These are phyloP conservation scores for Leptographium procerum DNA, from an alignment of 2,329 filamentous ascomycete genomes.

Conservation along the genomic window DNA sequence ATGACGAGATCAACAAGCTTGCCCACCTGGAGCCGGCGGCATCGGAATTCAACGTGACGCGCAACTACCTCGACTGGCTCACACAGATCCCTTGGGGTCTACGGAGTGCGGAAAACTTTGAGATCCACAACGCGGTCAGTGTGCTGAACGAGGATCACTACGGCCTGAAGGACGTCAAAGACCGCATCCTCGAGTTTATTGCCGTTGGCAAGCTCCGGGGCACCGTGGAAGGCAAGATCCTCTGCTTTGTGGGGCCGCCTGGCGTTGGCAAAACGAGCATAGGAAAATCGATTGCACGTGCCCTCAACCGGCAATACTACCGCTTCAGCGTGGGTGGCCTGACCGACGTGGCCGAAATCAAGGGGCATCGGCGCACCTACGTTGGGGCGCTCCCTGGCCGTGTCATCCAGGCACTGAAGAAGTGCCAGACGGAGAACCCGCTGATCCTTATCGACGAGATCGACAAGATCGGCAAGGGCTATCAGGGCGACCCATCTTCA, in stretches of 20 bases:
- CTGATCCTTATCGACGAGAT: constrained; percentile 94
- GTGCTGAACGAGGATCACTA: constrained; percentile 96
- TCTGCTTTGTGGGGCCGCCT: constrained; percentile 93
- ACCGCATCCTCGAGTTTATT: constrained; percentile 96
- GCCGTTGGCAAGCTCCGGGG: constrained; percentile 94
- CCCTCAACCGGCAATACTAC: constrained; percentile 93
- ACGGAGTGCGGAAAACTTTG: constrained; percentile 91
- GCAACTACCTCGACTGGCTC: constrained; percentile 97
- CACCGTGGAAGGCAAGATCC: constrained; percentile 94
- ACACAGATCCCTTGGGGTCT: constrained; percentile 98
- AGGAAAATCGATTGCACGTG: constrained; percentile 92
- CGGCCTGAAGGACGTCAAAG: constrained; percentile 94
- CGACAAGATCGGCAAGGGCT: constrained; percentile 93
- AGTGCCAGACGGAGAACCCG: constrained; percentile 97
- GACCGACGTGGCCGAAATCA: constrained; percentile 97
- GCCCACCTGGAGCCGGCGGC: constrained; percentile 90
- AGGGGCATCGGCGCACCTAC: constrained; percentile 91
- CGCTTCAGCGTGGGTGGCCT: constrained; percentile 95
- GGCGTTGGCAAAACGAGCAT: constrained; percentile 99
- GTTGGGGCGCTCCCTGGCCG: constrained; percentile 90
- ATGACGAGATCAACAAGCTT: constrained; percentile 95
- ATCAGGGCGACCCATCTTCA: constrained; percentile 92
- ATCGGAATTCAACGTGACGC: constrained; percentile 95
- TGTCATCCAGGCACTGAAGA: constrained; percentile 97
- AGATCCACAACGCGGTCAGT: constrained; percentile 77